Evolutionary conservation across 2,329 filamentous ascomycete species (phyloP), one percentile per base, ranked within the genome.

Genomic region (Didymellaceae sp.): DNA sequence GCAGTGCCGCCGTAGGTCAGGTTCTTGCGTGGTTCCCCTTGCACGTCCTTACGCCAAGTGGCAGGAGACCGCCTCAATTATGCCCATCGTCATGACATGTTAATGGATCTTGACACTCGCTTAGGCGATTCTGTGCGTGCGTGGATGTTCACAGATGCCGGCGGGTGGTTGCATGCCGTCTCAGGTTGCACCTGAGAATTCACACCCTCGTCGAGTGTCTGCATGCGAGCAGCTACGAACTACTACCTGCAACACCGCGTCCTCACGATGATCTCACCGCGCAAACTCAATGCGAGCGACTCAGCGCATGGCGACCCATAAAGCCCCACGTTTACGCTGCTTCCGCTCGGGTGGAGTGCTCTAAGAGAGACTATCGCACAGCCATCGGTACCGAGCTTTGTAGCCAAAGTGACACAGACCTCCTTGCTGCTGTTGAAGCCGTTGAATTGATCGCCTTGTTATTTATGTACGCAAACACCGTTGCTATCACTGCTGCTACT

Each of bases 331-430:
- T 47, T 55, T 60, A 58, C 26, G 48, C 48, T 41, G 37, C 49
- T 52, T 53, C 55, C 62, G 61, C 64, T 59, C 67, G 57, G 57
- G 59, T 62, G 57, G 54, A 49, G 39, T 59, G 64, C 60, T 65
- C 49, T 65, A 68, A 43, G 57, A 59, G 45, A 45, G 54, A 55
- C 41, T 20, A 56, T 62, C 51, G 61, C 58, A 53, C 60, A 35
- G 55, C 58, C 52, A 52, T 64, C 65, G 63, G 61, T 68, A 66
- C 67, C 66, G 61, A 59, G 31, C 40, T 55, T 54, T 34, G 51
- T 57, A 56, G 55, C 55, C 59, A 57, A 59, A 54, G 65, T 64
- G 18, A 61, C 60, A 63, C 65, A 58, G 53, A 52, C 45, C 49
- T 50, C 58, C 59, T 64, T 52, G 42, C 60, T 65, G 57, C 61